These are phyloP conservation scores for Metschnikowia sp. DNA, from an alignment of 805 yeast genomes.

Conservation along the genomic window DNA sequence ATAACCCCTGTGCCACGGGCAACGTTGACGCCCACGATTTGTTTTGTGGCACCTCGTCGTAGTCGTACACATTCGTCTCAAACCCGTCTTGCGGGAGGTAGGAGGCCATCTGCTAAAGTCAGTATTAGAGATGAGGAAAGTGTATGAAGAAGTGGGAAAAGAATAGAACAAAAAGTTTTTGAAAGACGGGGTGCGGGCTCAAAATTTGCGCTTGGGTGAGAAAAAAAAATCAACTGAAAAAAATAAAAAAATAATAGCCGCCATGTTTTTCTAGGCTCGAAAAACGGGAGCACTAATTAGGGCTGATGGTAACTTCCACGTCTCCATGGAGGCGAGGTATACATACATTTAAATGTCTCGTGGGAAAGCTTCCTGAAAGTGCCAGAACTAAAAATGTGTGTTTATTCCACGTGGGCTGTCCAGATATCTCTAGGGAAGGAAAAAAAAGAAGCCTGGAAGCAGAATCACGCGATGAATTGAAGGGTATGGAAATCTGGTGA, in stretches of 20 bases:
- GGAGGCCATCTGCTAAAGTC: conserved; percentile 17
- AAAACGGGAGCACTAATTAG: no score
- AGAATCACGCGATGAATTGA: background rate
- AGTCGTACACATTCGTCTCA: conserved; percentile 48
- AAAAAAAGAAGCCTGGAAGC: background rate
- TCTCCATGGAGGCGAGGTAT: no score
- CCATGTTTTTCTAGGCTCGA: no score
- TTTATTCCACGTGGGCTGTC: no score
- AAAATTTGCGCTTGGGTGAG: no score
- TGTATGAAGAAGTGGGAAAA: background rate
- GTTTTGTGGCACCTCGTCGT: conserved; percentile 75
- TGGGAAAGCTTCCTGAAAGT: no score
- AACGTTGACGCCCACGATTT: conserved; percentile 89
- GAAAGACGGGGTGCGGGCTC: background rate
- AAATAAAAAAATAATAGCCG: no score
- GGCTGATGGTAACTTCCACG: no score
- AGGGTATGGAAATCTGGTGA: background rate
- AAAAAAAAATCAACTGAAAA: no score
- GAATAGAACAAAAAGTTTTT: background rate
- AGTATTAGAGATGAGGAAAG: background rate
- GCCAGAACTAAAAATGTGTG: no score
- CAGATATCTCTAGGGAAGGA: no score
- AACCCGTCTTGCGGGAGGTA: conserved; percentile 41
- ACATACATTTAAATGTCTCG: no score
- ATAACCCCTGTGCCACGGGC: conserved; percentile 84